Evolutionary conservation across 2,329 filamentous ascomycete species (phyloP).

Genomic region (Leptographium flavum): DNA sequence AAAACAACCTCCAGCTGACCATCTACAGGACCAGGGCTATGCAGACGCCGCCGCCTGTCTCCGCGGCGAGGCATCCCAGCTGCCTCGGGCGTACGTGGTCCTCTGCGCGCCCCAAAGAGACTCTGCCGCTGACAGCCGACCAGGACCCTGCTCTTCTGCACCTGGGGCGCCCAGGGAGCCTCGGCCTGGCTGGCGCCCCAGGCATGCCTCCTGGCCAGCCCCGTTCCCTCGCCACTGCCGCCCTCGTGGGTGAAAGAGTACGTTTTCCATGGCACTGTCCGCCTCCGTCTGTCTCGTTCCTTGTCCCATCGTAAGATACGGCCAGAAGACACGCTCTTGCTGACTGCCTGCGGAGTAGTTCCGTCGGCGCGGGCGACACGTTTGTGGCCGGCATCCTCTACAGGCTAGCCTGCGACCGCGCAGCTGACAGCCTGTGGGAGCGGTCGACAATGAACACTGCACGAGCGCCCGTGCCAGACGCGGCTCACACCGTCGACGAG

Average conservation of each 20-base stretch:
- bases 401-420: slow-evolving; percentile 33
- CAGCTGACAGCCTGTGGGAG: slow-evolving; percentile 3
- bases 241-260: slow-evolving; percentile 43
- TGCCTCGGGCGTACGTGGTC: slow-evolving; percentile 28
- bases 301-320: too few relatives aligned
- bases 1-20: background rate
- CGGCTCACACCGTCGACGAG: slow-evolving; percentile 9
- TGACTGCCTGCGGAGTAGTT: slow-evolving; percentile 25
- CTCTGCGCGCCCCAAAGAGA: background rate
- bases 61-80: slow-evolving; percentile 20
- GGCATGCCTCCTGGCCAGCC: slow-evolving; percentile 23
- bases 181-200: slow-evolving; percentile 25
- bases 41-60: slow-evolving; percentile 33
- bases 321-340: too few relatives aligned
- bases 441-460: too few relatives aligned
- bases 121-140: background rate
- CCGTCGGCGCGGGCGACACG: slow-evolving; percentile 62
- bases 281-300: too few relatives aligned
- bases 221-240: slow-evolving; percentile 23
- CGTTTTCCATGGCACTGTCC: background rate
- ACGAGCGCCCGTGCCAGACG: too few relatives aligned
- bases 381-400: slow-evolving; percentile 62
- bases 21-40: slow-evolving; percentile 18
- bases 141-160: slow-evolving; percentile 26
- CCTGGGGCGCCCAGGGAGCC: slow-evolving; percentile 31